Percentiles rank a stretch among this genome's conserved stretches.
Evolutionary conservation across 768 basidiomycete genomes (phyloP).

Genomic region (Boletus bicolor): DNA sequence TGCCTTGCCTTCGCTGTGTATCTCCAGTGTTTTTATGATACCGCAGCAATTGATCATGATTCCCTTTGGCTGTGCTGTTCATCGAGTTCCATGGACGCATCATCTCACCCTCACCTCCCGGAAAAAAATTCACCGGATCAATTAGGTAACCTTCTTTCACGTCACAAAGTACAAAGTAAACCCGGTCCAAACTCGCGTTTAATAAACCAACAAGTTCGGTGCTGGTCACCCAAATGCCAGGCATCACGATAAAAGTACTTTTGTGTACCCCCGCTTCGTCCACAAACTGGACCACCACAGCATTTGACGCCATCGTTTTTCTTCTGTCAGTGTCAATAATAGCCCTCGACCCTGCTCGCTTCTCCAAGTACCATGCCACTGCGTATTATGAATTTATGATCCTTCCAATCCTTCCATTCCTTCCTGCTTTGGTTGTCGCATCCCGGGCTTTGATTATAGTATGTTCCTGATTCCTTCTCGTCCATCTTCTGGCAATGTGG

Average conservation of each 20-base stretch:
- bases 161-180: not conserved
- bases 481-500: not conserved
- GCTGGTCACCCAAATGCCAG: not conserved
- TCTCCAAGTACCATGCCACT: not conserved
- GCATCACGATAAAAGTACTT: not conserved
- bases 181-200: not conserved
- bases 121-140: not conserved
- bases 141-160: not conserved
- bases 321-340: not conserved
- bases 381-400: not conserved
- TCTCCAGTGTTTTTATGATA: not conserved
- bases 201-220: not conserved
- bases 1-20: conserved; percentile 1
- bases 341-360: conserved; percentile 8
- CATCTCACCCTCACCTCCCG: not conserved
- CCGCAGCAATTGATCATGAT: conserved; percentile 7
- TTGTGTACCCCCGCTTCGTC: too few relatives aligned
- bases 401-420: conserved; percentile 7
- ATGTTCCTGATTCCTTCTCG: not conserved
- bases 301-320: not conserved
- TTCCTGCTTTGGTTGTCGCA: not conserved
- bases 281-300: not conserved
- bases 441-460: not conserved
- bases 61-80: conserved; percentile 3
- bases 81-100: not conserved